Evolutionary conservation across 1,284 basidiomycete species (phyloP), one percentile per base, ranked within the genome.

Genomic region (Ustilago lituana): DNA sequence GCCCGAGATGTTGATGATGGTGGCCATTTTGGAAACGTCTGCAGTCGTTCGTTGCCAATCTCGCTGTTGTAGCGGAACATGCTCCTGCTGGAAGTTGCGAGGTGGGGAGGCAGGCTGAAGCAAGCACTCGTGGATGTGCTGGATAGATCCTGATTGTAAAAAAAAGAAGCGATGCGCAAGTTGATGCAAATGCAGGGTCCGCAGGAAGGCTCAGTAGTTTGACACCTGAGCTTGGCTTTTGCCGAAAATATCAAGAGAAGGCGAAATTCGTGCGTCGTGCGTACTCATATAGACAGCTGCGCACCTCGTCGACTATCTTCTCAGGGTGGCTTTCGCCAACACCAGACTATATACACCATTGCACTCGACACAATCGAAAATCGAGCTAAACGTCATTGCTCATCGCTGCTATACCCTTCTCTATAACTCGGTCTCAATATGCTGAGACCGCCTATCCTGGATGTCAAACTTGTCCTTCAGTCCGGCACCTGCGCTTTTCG

Each of bases 341-440:
- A n/a, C n/a, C n/a, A n/a, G n/a, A n/a, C n/a, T n/a, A n/a, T n/a
- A n/a, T n/a, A n/a, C n/a, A n/a, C n/a, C n/a, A n/a, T n/a, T n/a
- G n/a, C n/a, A n/a, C n/a, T n/a, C n/a, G n/a, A n/a, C n/a, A n/a
- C n/a, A n/a, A n/a, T n/a, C n/a, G n/a, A n/a, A n/a, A n/a, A n/a
- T n/a, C n/a, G n/a, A n/a, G n/a, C n/a, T n/a, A n/a, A n/a, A n/a
- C n/a, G n/a, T n/a, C n/a, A n/a, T n/a, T n/a, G n/a, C n/a, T n/a
- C n/a, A n/a, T n/a, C n/a, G n/a, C n/a, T n/a, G n/a, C n/a, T n/a
- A n/a, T n/a, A n/a, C n/a, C n/a, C n/a, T n/a, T n/a, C 9, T 3
- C 27, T 23, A 72, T 38, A 72, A 17, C 45, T 74, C 72, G 14
- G 60, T 68, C 47, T 74, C 72, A 19, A 73, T 57, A 15, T 65